phyloP scores from a whole-genome alignment of 805 yeast genomes.

The Nakazawaea molendinolei region DNA sequence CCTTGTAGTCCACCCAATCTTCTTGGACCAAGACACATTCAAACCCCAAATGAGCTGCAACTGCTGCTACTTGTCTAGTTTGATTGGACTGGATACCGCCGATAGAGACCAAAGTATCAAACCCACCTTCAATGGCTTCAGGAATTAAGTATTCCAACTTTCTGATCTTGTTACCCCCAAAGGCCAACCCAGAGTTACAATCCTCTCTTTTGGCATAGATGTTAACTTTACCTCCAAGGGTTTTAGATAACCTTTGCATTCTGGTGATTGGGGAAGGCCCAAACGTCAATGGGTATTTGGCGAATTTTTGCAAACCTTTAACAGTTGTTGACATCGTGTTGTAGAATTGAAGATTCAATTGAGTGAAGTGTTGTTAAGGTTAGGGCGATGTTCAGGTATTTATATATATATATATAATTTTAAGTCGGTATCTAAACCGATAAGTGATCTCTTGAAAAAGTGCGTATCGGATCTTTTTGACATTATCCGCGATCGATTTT shows the following conservation, averaged over 20 bases:
- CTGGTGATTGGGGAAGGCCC: slow-evolving; percentile 29
- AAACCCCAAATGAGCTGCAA: slow-evolving; percentile 28
- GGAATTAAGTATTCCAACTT: slow-evolving; percentile 29
- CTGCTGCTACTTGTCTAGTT: slow-evolving; percentile 30
- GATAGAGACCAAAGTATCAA: slow-evolving; percentile 28
- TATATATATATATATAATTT: too few species aligned
- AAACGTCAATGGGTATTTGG: slow-evolving; percentile 23
- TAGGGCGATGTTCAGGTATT: too few species aligned
- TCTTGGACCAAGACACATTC: slow-evolving; percentile 29
- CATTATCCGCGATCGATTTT: too few species aligned
- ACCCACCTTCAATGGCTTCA: slow-evolving; percentile 26
- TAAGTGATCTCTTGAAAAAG: too few species aligned
- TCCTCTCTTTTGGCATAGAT: slow-evolving; percentile 29
- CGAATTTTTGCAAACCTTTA: slow-evolving; percentile 15
- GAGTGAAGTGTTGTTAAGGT: too few species aligned
- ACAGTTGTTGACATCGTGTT: slow-evolving; percentile 7
- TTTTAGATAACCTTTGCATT: slow-evolving; percentile 23
- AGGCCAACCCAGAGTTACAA: slow-evolving; percentile 28
- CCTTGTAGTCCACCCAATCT: slow-evolving; percentile 30
- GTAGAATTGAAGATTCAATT: too few species aligned
- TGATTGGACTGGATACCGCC: slow-evolving; percentile 30
- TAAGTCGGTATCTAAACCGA: too few species aligned
- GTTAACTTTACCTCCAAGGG: slow-evolving; percentile 25
- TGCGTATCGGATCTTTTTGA: too few species aligned
- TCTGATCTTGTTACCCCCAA: slow-evolving; percentile 28